A percentile compares a stretch with the other conserved stretches of the same genome.
Conservation (phyloP, 148 eudicot species). For the Cornus kousa region DNA sequence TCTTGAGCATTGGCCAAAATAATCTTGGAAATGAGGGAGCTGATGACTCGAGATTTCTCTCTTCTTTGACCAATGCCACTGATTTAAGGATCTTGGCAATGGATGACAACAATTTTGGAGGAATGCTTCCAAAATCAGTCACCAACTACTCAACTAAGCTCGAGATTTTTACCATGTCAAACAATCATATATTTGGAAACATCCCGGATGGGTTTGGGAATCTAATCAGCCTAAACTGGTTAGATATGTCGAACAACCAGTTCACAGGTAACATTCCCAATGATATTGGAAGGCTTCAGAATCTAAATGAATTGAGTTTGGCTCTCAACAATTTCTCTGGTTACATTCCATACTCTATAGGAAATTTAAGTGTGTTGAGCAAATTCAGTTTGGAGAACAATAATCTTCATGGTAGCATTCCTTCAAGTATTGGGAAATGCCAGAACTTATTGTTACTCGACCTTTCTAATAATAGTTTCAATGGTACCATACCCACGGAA, state of each 20-base stretch:
- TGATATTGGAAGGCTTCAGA: conserved; percentile 22
- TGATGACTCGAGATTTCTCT: neutral
- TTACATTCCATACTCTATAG: conserved; percentile 24
- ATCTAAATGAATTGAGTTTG: conserved; percentile 5
- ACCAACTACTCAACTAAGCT: conserved; percentile 28
- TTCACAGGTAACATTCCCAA: conserved; percentile 30
- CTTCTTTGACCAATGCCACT: too few species aligned
- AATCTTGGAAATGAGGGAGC: too few species aligned
- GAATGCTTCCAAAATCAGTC: conserved; percentile 25
- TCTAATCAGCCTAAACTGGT: conserved; percentile 8
- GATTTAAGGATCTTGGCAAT: neutral
- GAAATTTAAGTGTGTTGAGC: neutral
- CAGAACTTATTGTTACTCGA: conserved; percentile 14
- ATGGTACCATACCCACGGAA: conserved; percentile 34
- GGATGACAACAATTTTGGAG: conserved; percentile 24
- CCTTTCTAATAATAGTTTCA: conserved; percentile 28
- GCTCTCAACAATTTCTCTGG: conserved; percentile 29
- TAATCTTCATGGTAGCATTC: conserved; percentile 33
- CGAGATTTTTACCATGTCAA: neutral
- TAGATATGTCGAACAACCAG: conserved; percentile 9
- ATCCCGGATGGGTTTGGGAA: conserved; percentile 30
- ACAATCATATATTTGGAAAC: conserved; percentile 23
- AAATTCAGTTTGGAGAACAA: conserved; percentile 14
- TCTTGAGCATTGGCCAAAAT: too few species aligned
- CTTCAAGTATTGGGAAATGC: conserved; percentile 35